These are phyloP conservation scores for Cutaneotrichosporon sp. DNA, from an alignment of 1,284 basidiomycete species.

Conservation along the genomic window DNA sequence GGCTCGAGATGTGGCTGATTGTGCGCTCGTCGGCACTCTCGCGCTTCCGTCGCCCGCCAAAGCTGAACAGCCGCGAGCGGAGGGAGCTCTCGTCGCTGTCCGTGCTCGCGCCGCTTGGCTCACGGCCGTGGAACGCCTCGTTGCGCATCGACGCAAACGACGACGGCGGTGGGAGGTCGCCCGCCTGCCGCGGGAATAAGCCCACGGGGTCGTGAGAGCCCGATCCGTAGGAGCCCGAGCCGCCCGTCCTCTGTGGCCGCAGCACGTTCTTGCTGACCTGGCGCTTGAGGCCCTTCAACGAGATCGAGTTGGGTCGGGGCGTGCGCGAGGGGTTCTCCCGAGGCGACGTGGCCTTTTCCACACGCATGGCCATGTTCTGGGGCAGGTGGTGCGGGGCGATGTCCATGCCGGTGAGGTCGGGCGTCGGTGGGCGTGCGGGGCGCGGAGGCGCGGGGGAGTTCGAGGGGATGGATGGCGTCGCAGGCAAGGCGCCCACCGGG, in stretches of 20 bases:
- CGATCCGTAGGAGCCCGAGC: too few relatives aligned
- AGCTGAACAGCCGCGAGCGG: conserved; percentile 19
- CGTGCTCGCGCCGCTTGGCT: background rate
- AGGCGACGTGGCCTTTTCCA: conserved; percentile 9
- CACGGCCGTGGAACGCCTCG: background rate
- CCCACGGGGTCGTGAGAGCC: background rate
- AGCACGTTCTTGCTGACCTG: conserved; percentile 7
- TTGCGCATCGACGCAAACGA: conserved; percentile 5
- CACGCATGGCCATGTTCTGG: conserved; percentile 7
- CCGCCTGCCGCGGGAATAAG: background rate
- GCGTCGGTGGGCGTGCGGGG: conserved; percentile 23
- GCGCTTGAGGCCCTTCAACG: conserved; percentile 13
- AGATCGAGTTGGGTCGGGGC: conserved; percentile 14
- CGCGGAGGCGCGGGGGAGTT: conserved; percentile 11
- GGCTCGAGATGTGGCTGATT: conserved; percentile 19
- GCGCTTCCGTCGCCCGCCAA: conserved; percentile 10
- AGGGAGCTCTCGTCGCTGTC: background rate
- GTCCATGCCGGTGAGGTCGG: conserved; percentile 20
- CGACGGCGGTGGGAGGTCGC: background rate
- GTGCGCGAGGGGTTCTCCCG: background rate
- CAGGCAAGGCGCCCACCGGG: background rate
- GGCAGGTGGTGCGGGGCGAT: conserved; percentile 13
- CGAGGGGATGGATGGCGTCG: background rate
- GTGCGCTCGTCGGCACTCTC: conserved; percentile 16
- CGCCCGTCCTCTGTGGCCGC: background rate